Base-by-base conservation (phyloP, 208 protist species). In the Trypanosoma cruzi region DNA sequence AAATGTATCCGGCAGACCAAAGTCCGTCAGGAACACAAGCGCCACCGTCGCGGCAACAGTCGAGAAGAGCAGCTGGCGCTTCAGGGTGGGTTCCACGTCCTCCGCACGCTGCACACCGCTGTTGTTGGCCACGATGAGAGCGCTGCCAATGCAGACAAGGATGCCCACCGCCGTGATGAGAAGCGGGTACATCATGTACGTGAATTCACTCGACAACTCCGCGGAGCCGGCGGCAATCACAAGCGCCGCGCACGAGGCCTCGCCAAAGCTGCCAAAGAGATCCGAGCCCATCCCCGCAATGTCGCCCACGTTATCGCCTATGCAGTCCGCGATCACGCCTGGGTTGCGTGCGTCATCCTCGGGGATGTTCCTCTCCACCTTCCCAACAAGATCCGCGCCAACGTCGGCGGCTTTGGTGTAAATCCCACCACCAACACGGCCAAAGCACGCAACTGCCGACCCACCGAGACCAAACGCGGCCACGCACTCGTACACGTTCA, bases 331-430 rank as follows among this genome's bases (percentile, higher is more conserved):
- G 76, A 98, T 98, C 11, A 98, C 95, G 32, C 92, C 97, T 13
- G 97, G 97, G 86, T 99, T 99, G 44, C 97, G 85, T 44, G 97
- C 94, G 66, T 99, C 97, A 73, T 99, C 97, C 72, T 99, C 97
- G 22, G 97, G 97, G 68, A 99, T 98, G 60, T 94, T 93, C 29
- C 93, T 86, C 82, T 98, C 97, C 24, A 98, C 83, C 79, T 99
- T 99, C 50, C 97, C 97, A 28, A 97, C 94, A 5, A 99, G 81
- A 79, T 99, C 97, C 31, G 97, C 93, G 40, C 97, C 97, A 42
- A 99, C 97, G 67, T 98, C 95, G 11, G 97, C 96, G 18, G 95
- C 95, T 82, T 98, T 98, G 68, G 96, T 98, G 88, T 94, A 98
- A 79, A 98, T 98, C 29, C 95, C 97, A 56, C 97, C 97, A 32